phyloP scores from a whole-genome alignment of 495 filamentous ascomycete genomes.

The Rhypophila decipiens region DNA sequence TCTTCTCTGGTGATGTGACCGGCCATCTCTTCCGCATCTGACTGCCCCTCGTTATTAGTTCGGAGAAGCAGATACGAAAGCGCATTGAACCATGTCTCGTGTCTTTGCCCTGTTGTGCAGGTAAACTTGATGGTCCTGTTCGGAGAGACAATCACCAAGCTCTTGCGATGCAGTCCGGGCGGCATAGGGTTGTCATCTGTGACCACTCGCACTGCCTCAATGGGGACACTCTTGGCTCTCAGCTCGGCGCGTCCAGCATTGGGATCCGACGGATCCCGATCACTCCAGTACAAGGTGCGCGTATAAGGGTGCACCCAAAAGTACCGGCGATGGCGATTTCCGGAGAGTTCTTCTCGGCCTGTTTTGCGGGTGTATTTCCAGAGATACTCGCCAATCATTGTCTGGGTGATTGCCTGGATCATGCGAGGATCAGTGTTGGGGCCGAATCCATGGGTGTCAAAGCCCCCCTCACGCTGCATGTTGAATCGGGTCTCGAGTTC shows the following conservation, averaged over 20 bases:
- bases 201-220: conserved; percentile 89
- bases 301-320: conserved; percentile 99
- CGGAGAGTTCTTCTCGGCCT: conserved; percentile 77
- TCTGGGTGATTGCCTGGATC: conserved; percentile 99
- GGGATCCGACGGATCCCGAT: conserved; percentile 73
- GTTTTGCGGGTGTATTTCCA: conserved; percentile 98
- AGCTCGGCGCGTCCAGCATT: conserved; percentile 72
- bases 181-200: conserved; percentile 94
- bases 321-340: conserved; percentile 84
- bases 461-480: conserved; percentile 52
- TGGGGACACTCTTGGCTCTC: conserved; percentile 89
- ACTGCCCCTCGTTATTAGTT: conserved; percentile 52
- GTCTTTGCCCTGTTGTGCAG: conserved; percentile 83
- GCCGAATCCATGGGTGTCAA: conserved; percentile 53
- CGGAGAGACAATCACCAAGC: conserved; percentile 82
- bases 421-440: conserved; percentile 84
- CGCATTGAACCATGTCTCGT: conserved; percentile 98
- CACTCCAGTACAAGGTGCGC: conserved; percentile 93
- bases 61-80: conserved; percentile 86
- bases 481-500: conserved; percentile 90
- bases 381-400: conserved; percentile 97
- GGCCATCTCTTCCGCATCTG: conserved; percentile 52
- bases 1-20: conserved; percentile 64
- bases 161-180: conserved; percentile 89
- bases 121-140: conserved; percentile 87